These are phyloP conservation scores for Solanum lycopersicoides DNA, from an alignment of 257 asterid species.

Conservation along the genomic window DNA sequence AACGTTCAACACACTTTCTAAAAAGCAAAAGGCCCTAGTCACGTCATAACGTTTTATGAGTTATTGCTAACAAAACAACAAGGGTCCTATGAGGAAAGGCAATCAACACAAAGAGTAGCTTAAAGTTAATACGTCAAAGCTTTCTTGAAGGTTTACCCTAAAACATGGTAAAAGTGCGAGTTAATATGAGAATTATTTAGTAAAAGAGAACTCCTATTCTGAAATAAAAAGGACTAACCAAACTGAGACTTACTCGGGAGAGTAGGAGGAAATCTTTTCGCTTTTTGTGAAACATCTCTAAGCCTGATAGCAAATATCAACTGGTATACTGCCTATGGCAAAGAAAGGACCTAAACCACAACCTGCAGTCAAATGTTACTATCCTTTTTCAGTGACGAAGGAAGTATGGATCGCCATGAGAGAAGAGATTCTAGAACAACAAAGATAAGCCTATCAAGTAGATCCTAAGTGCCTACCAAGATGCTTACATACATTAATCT, in stretches of 20 bases:
- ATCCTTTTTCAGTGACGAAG: slow-evolving; percentile 30
- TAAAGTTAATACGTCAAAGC: neutral
- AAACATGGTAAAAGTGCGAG: slow-evolving; percentile 22
- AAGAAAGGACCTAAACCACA: slow-evolving; percentile 45
- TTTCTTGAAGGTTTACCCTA: slow-evolving; percentile 24
- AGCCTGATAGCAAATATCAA: slow-evolving; percentile 40
- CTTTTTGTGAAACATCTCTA: slow-evolving; percentile 42
- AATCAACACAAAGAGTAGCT: neutral
- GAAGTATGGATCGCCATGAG: slow-evolving; percentile 34
- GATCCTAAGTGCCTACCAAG: slow-evolving; percentile 3
- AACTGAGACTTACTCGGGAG: slow-evolving; percentile 62
- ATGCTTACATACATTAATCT: neutral
- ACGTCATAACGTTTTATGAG: neutral
- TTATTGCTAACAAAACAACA: neutral
- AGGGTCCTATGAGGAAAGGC: neutral
- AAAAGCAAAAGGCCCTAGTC: neutral
- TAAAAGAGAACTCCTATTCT: slow-evolving; percentile 29
- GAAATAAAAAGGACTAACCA: slow-evolving; percentile 30
- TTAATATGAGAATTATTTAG: slow-evolving; percentile 15
- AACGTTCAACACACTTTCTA: neutral
- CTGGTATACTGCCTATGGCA: slow-evolving; percentile 40
- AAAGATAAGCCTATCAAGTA: slow-evolving; percentile 19
- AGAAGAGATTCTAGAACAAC: slow-evolving; percentile 28
- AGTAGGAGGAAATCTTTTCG: slow-evolving; percentile 35
- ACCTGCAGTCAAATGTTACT: slow-evolving; percentile 54